Base-by-base conservation (phyloP, 352 stramenopile genomes). In the Phytophthora meadii region DNA sequence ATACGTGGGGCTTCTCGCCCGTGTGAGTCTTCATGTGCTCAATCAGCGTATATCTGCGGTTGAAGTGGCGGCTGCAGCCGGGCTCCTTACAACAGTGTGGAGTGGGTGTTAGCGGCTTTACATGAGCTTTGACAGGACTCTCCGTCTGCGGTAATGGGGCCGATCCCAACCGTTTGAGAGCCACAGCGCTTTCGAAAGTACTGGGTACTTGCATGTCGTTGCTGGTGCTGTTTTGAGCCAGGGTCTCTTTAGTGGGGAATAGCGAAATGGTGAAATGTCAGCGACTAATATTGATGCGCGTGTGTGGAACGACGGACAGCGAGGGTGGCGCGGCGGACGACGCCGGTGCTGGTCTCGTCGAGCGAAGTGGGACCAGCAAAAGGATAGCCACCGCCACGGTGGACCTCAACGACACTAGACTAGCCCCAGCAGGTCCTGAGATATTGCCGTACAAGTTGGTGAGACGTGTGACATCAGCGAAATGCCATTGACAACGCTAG, bases 21-120 rank as follows among this genome's bases (percentile, higher is more conserved):
- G 68, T 76, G 63, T 88, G 79, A 3, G 76, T 84, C 67, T 89
- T 86, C 47, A 77, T 72, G 58, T 88, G 77, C 61, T 87, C 77
- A 4, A 61, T 58, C 39, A 83, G 58, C 32, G 79, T 81, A 57
- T 85, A 86, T 44, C 77, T 79, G 52, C 76, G 74, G 30, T 67
- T 83, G 61, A 79, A 83, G 42, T 60, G 65, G 48, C 65, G 70
- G 24, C 42, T 40, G 52, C 65, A 77, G 8, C 54, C 61, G 1
- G 65, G 70, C 41, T 77, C 65, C 24, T 40, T 54, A 36, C 69
- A 77, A 30, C 48, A 25, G 40, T 68, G 56, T 30, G 22, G 40
- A 1, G 53, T 44, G 15, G 58, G 58, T 14, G 58, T 64, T 28
- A 51, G 6, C 14, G 64, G 51, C 12, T 51, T 72, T 8, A 17